Conservation (phyloP, 2,329 filamentous ascomycete genomes). For the Geoglossum cookeanum region DNA sequence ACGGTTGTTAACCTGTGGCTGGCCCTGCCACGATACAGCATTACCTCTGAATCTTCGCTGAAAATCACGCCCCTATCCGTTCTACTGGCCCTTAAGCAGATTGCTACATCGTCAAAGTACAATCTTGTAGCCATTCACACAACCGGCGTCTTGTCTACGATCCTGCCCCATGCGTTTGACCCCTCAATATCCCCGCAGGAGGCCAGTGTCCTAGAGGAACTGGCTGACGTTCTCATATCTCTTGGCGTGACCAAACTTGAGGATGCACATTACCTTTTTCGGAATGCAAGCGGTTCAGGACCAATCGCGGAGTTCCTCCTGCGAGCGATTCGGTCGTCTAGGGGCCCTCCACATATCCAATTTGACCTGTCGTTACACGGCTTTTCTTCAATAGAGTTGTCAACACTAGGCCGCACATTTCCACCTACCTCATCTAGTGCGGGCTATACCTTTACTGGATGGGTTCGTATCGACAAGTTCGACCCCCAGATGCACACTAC, state of each 20-base stretch:
- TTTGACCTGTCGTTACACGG: constrained; percentile 83
- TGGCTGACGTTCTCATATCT: constrained; percentile 51
- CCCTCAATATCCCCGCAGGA: constrained; percentile 36
- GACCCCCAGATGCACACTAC: constrained; percentile 78
- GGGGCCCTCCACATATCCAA: constrained; percentile 69
- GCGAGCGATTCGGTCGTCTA: constrained; percentile 52
- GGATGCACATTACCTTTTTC: constrained; percentile 61
- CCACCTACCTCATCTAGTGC: constrained; percentile 53
- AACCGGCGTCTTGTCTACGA: constrained; percentile 48
- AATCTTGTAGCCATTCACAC: constrained; percentile 55
- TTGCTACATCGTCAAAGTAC: constrained; percentile 42
- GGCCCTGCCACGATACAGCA: constrained; percentile 31
- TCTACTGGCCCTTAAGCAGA: constrained; percentile 40
- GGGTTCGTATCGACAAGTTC: constrained; percentile 76
- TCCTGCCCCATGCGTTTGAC: constrained; percentile 43
- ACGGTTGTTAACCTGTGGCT: constrained; percentile 45
- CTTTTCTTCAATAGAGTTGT: constrained; percentile 75
- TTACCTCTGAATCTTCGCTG: background rate
- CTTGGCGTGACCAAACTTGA: constrained; percentile 64
- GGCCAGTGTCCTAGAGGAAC: constrained; percentile 37
- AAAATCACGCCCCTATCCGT: constrained; percentile 36
- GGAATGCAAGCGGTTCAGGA: constrained; percentile 31
- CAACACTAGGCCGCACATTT: constrained; percentile 68
- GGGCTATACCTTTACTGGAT: constrained; percentile 79
- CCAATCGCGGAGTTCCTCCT: constrained; percentile 49